Conservation (phyloP, 2,329 filamentous ascomycete species). For the Colletotrichum viniferum region DNA sequence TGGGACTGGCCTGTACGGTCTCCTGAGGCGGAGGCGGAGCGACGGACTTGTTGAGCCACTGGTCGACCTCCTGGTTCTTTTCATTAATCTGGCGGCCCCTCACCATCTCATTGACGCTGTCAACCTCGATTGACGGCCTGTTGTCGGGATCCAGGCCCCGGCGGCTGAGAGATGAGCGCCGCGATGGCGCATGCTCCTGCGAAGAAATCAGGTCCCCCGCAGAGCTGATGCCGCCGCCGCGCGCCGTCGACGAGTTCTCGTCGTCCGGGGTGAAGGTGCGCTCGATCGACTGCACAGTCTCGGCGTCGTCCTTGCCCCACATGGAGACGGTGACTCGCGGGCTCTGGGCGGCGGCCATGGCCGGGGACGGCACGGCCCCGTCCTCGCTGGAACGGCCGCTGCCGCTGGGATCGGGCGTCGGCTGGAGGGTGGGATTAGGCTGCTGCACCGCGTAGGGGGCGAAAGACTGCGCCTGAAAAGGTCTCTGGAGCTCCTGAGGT, state of each 20-base stretch:
- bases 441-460: conserved; percentile 31
- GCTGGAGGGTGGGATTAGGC: conserved; percentile 34
- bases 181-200: conserved; percentile 26
- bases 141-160: conserved; percentile 52
- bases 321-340: conserved; percentile 62
- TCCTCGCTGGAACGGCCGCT: conserved; percentile 58
- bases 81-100: conserved; percentile 45
- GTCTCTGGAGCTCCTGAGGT: conserved; percentile 45
- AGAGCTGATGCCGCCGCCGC: conserved; percentile 34
- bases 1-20: background rate
- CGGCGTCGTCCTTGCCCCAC: conserved; percentile 49
- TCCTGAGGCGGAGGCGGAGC: background rate
- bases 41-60: conserved; percentile 46
- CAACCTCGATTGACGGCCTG: conserved; percentile 46
- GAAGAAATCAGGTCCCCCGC: conserved; percentile 44
- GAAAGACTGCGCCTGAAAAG: conserved; percentile 37
- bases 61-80: conserved; percentile 53
- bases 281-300: conserved; percentile 42
- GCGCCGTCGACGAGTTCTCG: conserved; percentile 38
- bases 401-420: conserved; percentile 55
- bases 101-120: conserved; percentile 55
- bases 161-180: conserved; percentile 41
- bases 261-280: conserved; percentile 37
- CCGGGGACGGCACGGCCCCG: conserved; percentile 40
- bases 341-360: conserved; percentile 51